Evolutionary conservation across 345 rosid genomes (phyloP).

Genomic region (Lenwebbia sp.): DNA sequence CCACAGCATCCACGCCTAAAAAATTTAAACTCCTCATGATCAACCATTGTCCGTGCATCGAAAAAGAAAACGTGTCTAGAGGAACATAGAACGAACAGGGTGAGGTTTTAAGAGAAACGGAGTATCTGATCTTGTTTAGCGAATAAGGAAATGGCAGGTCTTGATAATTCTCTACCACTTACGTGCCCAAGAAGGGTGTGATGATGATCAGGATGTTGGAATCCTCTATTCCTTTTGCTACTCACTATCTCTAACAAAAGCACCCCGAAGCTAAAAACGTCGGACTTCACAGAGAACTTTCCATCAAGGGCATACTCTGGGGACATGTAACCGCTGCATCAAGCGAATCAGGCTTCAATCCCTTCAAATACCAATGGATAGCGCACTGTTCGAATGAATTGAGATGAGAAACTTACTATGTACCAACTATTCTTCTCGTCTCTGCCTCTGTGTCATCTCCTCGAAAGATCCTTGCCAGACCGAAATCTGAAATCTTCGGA

Average conservation of each 20-base stretch:
- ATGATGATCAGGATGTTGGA: not conserved
- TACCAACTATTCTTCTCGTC: not conserved
- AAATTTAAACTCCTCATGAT: not conserved
- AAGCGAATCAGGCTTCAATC: not conserved
- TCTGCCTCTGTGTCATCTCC: not conserved
- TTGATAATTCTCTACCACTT: not conserved
- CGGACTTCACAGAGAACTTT: not conserved
- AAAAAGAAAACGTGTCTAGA: not conserved
- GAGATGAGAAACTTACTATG: not conserved
- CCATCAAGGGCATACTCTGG: not conserved
- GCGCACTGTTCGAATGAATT: not conserved
- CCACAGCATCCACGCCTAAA: constrained; percentile 25
- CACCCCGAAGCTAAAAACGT: not conserved
- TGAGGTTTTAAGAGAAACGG: not conserved
- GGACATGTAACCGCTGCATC: not conserved
- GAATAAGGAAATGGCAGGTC: not conserved
- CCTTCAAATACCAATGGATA: not conserved
- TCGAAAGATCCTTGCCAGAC: not conserved
- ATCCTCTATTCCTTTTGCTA: not conserved
- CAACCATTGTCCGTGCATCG: not conserved
- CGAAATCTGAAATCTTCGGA: not conserved
- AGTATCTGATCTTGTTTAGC: not conserved
- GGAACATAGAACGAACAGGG: not conserved
- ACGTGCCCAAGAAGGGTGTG: not conserved
- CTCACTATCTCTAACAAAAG: not conserved